Percentiles rank a stretch among this genome's conserved stretches.
Conservation (phyloP, 2,329 filamentous ascomycete species). For the Monosporascus ibericus region DNA sequence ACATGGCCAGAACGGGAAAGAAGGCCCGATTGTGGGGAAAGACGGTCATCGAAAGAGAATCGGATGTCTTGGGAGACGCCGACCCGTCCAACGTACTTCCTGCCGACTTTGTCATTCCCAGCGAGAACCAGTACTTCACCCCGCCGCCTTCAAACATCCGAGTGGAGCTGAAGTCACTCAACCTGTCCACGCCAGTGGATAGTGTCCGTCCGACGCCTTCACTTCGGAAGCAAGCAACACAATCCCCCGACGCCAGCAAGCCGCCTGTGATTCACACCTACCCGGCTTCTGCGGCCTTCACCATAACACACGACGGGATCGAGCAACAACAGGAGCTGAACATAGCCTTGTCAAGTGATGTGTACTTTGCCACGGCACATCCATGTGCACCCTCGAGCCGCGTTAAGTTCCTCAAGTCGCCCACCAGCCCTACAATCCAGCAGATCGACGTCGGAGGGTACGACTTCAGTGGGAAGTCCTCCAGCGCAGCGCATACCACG, state of each 20-base stretch:
- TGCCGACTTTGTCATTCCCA: conserved; percentile 57
- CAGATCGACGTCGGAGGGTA: conserved; percentile 47
- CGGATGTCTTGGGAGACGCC: conserved; percentile 52
- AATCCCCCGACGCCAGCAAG: conserved; percentile 29
- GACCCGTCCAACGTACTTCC: conserved; percentile 49
- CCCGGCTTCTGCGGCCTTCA: conserved; percentile 35
- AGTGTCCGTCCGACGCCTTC: conserved; percentile 40
- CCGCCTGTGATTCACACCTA: conserved; percentile 29
- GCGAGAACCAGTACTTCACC: conserved; percentile 46
- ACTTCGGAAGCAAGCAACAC: conserved; percentile 32
- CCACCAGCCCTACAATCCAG: conserved; percentile 53
- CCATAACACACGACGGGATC: conserved; percentile 33
- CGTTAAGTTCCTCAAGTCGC: conserved; percentile 53
- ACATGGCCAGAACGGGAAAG: conserved; percentile 42
- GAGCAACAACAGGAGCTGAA: conserved; percentile 34
- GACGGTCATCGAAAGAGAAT: conserved; percentile 51
- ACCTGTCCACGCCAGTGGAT: conserved; percentile 39
- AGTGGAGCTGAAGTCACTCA: conserved; percentile 45
- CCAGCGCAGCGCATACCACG: conserved; percentile 41
- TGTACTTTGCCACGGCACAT: conserved; percentile 61
- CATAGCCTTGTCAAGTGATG: conserved; percentile 47
- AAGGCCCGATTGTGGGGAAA: conserved; percentile 59
- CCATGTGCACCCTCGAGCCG: conserved; percentile 55
- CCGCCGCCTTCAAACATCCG: conserved; percentile 39
- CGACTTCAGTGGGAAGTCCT: conserved; percentile 36